Percentiles rank a stretch among this genome's conserved stretches.
phyloP scores from a whole-genome alignment of 1,284 basidiomycete species.

The Tranzscheliella williamsii region DNA sequence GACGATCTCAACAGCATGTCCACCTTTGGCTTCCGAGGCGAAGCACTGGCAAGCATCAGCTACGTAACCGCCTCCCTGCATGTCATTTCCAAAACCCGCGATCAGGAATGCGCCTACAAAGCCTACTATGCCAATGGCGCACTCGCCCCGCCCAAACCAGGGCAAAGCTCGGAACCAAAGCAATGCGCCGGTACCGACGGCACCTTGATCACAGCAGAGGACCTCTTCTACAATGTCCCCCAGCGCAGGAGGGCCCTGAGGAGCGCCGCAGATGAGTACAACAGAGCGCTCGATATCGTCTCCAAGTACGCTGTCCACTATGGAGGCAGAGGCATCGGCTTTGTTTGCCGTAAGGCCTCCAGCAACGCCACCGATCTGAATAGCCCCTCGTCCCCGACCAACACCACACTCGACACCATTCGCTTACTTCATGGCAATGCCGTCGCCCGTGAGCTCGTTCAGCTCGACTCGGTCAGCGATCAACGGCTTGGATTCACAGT shows the following conservation, averaged over 20 bases:
- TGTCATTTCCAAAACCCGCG: conserved; percentile 74
- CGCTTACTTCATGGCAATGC: conserved; percentile 78
- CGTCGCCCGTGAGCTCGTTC: conserved; percentile 78
- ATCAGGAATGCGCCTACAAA: conserved; percentile 51
- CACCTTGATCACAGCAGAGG: conserved; percentile 88
- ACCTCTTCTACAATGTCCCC: conserved; percentile 93
- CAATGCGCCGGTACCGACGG: conserved; percentile 93
- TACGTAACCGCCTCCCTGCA: conserved; percentile 82
- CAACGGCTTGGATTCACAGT: conserved; percentile 33
- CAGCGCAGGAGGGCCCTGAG: conserved; percentile 83
- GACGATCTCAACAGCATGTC: conserved; percentile 81
- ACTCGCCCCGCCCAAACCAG: conserved; percentile 41
- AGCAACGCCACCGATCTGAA: conserved; percentile 69
- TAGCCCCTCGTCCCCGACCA: conserved; percentile 69
- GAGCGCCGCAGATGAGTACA: conserved; percentile 86
- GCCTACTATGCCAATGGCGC: conserved; percentile 50
- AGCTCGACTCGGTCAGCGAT: conserved; percentile 53
- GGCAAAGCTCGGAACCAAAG: conserved; percentile 66
- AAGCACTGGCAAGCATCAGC: conserved; percentile 94
- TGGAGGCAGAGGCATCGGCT: conserved; percentile 69
- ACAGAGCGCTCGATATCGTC: conserved; percentile 87
- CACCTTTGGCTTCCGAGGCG: conserved; percentile 96
- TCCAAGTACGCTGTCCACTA: conserved; percentile 76
- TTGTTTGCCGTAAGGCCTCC: conserved; percentile 66
- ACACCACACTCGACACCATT: conserved; percentile 74